Percentiles rank a stretch among this genome's conserved stretches.
Evolutionary conservation across 1,284 basidiomycete genomes (phyloP).

Genomic region (Tylopilus sp.): DNA sequence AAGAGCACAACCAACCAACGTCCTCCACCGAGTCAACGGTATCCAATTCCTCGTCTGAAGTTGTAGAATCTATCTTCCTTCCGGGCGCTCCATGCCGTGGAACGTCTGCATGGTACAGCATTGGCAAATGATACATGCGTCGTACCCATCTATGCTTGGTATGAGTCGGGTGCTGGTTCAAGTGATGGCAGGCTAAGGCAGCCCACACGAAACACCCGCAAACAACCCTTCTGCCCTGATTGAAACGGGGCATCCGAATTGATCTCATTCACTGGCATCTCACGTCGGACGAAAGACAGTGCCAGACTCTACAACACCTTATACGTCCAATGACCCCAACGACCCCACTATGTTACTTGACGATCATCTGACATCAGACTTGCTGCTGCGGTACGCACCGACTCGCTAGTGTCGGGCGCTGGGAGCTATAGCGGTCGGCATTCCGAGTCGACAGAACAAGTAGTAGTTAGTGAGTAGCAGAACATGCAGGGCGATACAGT

Average conservation of each 20-base stretch:
- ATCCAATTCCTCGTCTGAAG: conserved; percentile 14
- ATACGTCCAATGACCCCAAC: too few relatives aligned
- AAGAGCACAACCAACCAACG: conserved; percentile 18
- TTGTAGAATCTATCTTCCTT: conserved; percentile 4
- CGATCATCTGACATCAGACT: too few relatives aligned
- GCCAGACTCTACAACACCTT: too few relatives aligned
- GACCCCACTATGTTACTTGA: neutral
- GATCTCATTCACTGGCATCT: too few relatives aligned
- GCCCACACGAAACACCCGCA: neutral
- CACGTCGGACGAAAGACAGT: neutral
- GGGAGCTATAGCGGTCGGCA: too few relatives aligned
- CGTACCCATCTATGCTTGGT: conserved; percentile 20
- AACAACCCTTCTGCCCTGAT: neutral
- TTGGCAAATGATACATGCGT: conserved; percentile 23
- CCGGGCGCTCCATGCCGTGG: conserved; percentile 12
- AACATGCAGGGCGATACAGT: too few relatives aligned
- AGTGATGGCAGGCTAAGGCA: too few relatives aligned
- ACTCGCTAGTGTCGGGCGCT: too few relatives aligned
- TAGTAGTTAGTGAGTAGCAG: too few relatives aligned
- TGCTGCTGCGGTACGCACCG: too few relatives aligned
- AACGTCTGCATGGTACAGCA: conserved; percentile 14
- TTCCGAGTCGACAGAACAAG: too few relatives aligned
- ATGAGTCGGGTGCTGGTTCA: neutral
- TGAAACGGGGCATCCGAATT: too few relatives aligned
- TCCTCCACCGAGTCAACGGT: conserved; percentile 10